Conservation (phyloP, 192 early-diverging fungal species). For the Backusella morwellensis region DNA sequence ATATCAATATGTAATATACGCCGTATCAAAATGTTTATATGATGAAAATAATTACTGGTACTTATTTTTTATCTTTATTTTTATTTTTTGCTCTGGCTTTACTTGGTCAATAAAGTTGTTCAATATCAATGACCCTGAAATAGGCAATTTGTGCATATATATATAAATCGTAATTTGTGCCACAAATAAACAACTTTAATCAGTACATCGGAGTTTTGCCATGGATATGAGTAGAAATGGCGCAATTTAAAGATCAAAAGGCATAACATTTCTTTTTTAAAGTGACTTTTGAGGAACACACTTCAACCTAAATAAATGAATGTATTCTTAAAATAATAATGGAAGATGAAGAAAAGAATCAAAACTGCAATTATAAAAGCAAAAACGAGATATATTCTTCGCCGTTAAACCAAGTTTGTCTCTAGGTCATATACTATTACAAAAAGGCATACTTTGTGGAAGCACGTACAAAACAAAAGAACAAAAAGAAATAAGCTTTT, state of each 20-base stretch:
- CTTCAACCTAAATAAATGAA: not conserved
- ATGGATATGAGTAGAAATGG: not conserved
- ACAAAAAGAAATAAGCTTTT: not conserved
- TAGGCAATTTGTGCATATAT: not conserved
- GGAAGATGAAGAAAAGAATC: not conserved
- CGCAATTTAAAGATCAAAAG: slow-evolving; percentile 8
- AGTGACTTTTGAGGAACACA: not conserved
- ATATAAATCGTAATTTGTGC: not conserved
- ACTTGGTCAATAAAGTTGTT: not conserved
- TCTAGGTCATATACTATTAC: not conserved
- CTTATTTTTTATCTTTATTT: not conserved
- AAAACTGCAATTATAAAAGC: not conserved
- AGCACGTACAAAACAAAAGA: not conserved
- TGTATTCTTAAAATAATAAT: not conserved
- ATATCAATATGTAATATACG: not conserved
- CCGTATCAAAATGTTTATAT: not conserved
- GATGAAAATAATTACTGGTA: not conserved
- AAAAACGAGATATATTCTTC: not conserved
- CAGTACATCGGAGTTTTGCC: not conserved
- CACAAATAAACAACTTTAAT: not conserved
- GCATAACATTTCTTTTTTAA: not conserved
- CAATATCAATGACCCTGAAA: not conserved
- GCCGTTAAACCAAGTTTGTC: not conserved
- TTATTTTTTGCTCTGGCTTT: no score
- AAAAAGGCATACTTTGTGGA: not conserved